These are phyloP conservation scores for Hortiboletus campestris DNA, from an alignment of 768 basidiomycete genomes.

Conservation along the genomic window DNA sequence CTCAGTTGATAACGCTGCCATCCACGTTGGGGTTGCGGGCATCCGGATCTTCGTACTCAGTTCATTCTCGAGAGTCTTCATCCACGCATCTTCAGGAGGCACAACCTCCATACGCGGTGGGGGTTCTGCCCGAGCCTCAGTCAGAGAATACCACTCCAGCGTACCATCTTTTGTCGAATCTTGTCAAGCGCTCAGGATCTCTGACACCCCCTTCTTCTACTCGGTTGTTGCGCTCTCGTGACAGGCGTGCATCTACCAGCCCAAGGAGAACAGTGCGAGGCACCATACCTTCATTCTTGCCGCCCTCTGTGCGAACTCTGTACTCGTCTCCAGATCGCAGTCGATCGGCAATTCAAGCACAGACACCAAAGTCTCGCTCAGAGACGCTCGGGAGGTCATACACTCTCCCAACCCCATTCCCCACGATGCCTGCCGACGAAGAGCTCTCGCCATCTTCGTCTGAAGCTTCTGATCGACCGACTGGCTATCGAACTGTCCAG, in stretches of 20 bases:
- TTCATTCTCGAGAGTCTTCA: conserved; percentile 8
- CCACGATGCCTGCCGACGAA: conserved; percentile 58
- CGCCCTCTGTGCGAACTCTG: conserved; percentile 12
- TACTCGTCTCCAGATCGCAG: conserved; percentile 14
- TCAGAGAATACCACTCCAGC: conserved; percentile 52
- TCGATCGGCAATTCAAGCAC: conserved; percentile 8
- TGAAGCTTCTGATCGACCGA: conserved; percentile 49
- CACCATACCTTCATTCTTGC: conserved; percentile 11
- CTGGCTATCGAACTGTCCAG: conserved; percentile 60
- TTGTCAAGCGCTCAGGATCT: conserved; percentile 41
- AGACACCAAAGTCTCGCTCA: conserved; percentile 26
- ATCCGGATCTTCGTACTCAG: conserved; percentile 28
- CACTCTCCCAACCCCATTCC: conserved; percentile 26
- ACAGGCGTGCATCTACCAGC: conserved; percentile 35
- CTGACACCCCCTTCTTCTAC: conserved; percentile 23
- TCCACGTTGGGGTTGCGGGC: conserved; percentile 67
- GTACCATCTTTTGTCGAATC: conserved; percentile 59
- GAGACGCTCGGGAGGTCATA: conserved; percentile 29
- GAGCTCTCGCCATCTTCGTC: conserved; percentile 51
- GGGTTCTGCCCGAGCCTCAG: conserved; percentile 36
- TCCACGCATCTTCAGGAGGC: background rate
- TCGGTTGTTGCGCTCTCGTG: conserved; percentile 33
- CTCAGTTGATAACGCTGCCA: conserved; percentile 56
- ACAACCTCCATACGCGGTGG: background rate
- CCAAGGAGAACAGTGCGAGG: conserved; percentile 28